Percentiles rank a stretch among this genome's conserved stretches.
Conservation (phyloP, 1,284 basidiomycete species). For the Phlebopus sp. region DNA sequence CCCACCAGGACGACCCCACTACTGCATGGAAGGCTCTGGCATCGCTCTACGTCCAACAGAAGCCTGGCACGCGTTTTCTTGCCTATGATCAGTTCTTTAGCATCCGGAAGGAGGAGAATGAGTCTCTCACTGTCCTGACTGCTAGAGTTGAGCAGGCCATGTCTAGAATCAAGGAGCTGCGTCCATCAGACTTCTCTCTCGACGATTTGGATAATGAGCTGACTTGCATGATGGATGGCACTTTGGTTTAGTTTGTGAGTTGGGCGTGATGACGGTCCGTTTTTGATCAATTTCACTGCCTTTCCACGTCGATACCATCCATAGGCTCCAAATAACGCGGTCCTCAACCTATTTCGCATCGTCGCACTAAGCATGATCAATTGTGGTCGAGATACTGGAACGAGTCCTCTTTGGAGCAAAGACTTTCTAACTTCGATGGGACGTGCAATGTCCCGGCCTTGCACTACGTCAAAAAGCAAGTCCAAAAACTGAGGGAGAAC, state of each 20-base stretch:
- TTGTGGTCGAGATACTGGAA: constrained; percentile 44
- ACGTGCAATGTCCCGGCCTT: background rate
- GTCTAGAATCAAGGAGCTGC: too few relatives aligned
- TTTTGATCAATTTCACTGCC: constrained; percentile 44
- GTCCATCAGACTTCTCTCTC: too few relatives aligned
- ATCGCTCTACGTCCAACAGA: too few relatives aligned
- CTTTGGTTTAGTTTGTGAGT: constrained; percentile 24
- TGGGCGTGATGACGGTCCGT: constrained; percentile 22
- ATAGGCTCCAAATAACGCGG: constrained; percentile 47
- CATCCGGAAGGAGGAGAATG: too few relatives aligned
- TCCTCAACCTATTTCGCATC: constrained; percentile 51
- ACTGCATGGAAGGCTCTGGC: too few relatives aligned
- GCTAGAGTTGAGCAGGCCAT: too few relatives aligned
- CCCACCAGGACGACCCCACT: too few relatives aligned
- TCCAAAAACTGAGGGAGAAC: constrained; percentile 59
- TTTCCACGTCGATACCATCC: constrained; percentile 52
- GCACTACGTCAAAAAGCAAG: constrained; percentile 41
- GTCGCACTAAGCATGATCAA: constrained; percentile 70
- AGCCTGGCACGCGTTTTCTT: too few relatives aligned
- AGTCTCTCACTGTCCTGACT: too few relatives aligned
- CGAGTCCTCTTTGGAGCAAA: constrained; percentile 3
- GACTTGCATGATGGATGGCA: too few relatives aligned
- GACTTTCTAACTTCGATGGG: constrained; percentile 1
- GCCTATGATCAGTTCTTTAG: too few relatives aligned
- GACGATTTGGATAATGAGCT: too few relatives aligned